Conservation (phyloP, 768 basidiomycete species). For the Baorangia bicolor region DNA sequence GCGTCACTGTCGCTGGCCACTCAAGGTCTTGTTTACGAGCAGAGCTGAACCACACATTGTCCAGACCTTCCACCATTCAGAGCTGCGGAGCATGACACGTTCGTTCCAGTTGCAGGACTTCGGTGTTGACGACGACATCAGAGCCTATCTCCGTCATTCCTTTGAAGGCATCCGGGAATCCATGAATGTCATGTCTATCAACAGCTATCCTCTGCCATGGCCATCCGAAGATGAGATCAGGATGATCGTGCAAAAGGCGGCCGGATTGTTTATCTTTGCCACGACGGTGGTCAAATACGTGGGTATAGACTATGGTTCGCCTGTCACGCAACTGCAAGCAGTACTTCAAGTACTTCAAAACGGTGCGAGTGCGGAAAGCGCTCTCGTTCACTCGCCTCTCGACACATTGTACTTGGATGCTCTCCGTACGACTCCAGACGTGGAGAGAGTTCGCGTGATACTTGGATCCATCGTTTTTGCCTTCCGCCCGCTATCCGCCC, state of each 20-base stretch:
- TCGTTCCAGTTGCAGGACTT: slow-evolving; percentile 19
- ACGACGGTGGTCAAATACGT: slow-evolving; percentile 29
- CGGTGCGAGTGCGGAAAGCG: neutral
- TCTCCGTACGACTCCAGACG: slow-evolving; percentile 8
- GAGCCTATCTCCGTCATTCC: slow-evolving; percentile 21
- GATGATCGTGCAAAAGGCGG: slow-evolving; percentile 16
- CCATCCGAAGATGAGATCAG: slow-evolving; percentile 23
- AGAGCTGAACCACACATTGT: slow-evolving; percentile 19
- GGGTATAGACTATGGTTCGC: slow-evolving; percentile 8
- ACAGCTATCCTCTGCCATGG: slow-evolving; percentile 10
- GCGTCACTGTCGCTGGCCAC: slow-evolving; percentile 16
- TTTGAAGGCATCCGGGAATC: slow-evolving; percentile 15
- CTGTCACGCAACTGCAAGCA: slow-evolving; percentile 6
- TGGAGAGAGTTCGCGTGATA: slow-evolving; percentile 6
- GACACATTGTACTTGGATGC: slow-evolving; percentile 17
- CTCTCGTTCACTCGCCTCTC: slow-evolving; percentile 10
- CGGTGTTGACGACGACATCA: slow-evolving; percentile 24
- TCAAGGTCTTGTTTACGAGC: slow-evolving; percentile 28
- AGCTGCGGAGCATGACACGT: slow-evolving; percentile 7
- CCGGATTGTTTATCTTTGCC: slow-evolving; percentile 30
- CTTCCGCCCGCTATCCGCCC: slow-evolving; percentile 12
- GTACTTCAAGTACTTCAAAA: slow-evolving; percentile 11
- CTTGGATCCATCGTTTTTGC: slow-evolving; percentile 16
- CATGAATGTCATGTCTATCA: neutral
- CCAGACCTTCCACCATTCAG: slow-evolving; percentile 19